Evolutionary conservation across 805 yeast species (phyloP), one percentile per base, ranked within the genome.

Genomic region (Wickerhamiella sorbophila): DNA sequence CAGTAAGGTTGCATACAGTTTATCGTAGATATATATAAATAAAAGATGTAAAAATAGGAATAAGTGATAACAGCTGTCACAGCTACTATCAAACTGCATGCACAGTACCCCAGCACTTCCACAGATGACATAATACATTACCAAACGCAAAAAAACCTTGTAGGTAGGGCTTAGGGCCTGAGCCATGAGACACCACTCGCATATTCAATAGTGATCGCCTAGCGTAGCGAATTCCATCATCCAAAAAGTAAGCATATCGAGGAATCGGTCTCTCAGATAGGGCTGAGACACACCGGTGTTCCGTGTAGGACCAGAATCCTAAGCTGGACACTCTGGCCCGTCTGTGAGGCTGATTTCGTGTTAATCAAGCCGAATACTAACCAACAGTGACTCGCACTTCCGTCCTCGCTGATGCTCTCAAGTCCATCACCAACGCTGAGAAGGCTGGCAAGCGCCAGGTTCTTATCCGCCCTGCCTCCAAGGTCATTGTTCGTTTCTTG

Each of bases 401-500:
- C 61, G 96, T 83, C 70, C 82, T 87, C 70, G 95, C 95, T 66
- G 96, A 87, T 75, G 96, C 96, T 66, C 80, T 87, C 63, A 87
- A 87, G 74, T 79, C 95, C 62, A 87, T 87, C 72, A 85, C 86
- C 91, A 87, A 87, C 72, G 96, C 96, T 72, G 95, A 87, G 75
- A 87, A 86, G 75, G 79, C 95, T 72, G 96, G 96, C 72, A 87
- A 87, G 78, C 83, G 96, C 75, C 96, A 87, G 75, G 96, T 87
- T 62, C 72, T 87, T 67, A 81, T 87, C 73, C 83, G 95, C 79
- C 96, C 96, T 57, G 85, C 96, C 43, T 87, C 95, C 66, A 87
- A 87, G 82, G 96, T 87, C 62, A 86, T 87, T 74, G 77, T 87
- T 80, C 87, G 85, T 74, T 87, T 85, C 74, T 76, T 87, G 69